These are phyloP conservation scores for Avicennia marina DNA, from an alignment of 257 asterid species.

Conservation along the genomic window DNA sequence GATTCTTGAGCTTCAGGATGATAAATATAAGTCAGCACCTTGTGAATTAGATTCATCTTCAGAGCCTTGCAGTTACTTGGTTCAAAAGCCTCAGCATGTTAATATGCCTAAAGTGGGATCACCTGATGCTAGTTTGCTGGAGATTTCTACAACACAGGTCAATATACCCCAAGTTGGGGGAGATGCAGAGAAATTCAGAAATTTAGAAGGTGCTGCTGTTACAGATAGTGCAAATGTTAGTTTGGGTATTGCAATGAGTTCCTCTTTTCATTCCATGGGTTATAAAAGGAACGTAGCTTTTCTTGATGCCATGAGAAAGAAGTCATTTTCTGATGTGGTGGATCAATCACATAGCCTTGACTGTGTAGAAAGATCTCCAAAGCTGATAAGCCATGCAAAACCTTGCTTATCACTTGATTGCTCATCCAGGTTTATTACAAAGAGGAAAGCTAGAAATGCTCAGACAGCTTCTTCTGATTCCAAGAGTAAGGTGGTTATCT, in stretches of 20 bases:
- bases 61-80: slow-evolving; percentile 23
- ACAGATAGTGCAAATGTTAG: slow-evolving; percentile 25
- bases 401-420: slow-evolving; percentile 18
- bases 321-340: slow-evolving; percentile 16
- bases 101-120: slow-evolving; percentile 19
- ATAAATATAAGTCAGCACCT: slow-evolving; percentile 12
- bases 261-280: slow-evolving; percentile 25
- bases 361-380: slow-evolving; percentile 16
- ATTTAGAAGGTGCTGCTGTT: slow-evolving; percentile 18
- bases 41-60: slow-evolving; percentile 26
- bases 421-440: slow-evolving; percentile 29
- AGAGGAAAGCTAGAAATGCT: slow-evolving; percentile 41
- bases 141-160: slow-evolving; percentile 11
- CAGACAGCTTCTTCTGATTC: slow-evolving; percentile 25
- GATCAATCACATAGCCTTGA: slow-evolving; percentile 16
- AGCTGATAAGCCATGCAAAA: slow-evolving; percentile 11
- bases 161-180: slow-evolving; percentile 17
- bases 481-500: slow-evolving; percentile 12
- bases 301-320: slow-evolving; percentile 16
- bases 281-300: slow-evolving; percentile 19
- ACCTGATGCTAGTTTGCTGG: slow-evolving; percentile 28
- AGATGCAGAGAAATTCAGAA: slow-evolving; percentile 18
- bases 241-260: slow-evolving; percentile 12
- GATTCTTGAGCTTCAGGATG: slow-evolving; percentile 19
- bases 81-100: slow-evolving; percentile 24